Conservation (phyloP, 495 filamentous ascomycete species). For the Penicillium desertorum region DNA sequence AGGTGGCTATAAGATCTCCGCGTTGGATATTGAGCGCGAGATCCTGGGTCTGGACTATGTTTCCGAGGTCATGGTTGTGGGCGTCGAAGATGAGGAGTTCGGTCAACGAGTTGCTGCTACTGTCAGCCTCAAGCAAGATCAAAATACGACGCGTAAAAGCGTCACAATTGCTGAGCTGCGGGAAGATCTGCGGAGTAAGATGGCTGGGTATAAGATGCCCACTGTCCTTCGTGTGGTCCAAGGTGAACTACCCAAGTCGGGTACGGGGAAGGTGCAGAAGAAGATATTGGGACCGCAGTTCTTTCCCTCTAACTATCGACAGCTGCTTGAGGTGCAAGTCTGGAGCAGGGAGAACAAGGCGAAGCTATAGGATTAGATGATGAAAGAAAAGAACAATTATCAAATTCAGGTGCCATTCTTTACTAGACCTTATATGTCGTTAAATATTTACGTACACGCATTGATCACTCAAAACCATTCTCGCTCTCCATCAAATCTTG, state of each 20-base stretch:
- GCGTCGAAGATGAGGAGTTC: conserved; percentile 46
- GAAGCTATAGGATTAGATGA: conserved; percentile 14
- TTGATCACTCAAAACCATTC: neutral
- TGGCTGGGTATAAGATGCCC: conserved; percentile 50
- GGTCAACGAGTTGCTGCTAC: conserved; percentile 53
- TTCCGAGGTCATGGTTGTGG: conserved; percentile 46
- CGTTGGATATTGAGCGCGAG: conserved; percentile 48
- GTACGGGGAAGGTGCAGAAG: conserved; percentile 52
- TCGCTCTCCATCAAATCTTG: conserved; percentile 28
- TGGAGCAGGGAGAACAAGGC: conserved; percentile 31
- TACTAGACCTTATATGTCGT: no score
- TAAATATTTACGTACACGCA: no score
- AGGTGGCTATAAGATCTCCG: conserved; percentile 48
- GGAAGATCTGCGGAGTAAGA: conserved; percentile 36
- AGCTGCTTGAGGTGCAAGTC: conserved; percentile 38
- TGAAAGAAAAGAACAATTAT: neutral
- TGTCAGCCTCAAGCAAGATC: conserved; percentile 35
- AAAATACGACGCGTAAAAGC: conserved; percentile 16
- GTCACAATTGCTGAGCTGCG: conserved; percentile 41
- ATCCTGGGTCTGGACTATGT: conserved; percentile 39
- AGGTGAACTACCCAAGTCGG: conserved; percentile 49
- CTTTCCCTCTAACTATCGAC: conserved; percentile 40
- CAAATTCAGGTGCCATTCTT: neutral
- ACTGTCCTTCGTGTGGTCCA: conserved; percentile 46
- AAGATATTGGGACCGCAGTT: conserved; percentile 47